Percentiles rank a stretch among this genome's conserved stretches.
phyloP scores from a whole-genome alignment of 73 alveolate genomes.

The Stentor coeruleus region DNA sequence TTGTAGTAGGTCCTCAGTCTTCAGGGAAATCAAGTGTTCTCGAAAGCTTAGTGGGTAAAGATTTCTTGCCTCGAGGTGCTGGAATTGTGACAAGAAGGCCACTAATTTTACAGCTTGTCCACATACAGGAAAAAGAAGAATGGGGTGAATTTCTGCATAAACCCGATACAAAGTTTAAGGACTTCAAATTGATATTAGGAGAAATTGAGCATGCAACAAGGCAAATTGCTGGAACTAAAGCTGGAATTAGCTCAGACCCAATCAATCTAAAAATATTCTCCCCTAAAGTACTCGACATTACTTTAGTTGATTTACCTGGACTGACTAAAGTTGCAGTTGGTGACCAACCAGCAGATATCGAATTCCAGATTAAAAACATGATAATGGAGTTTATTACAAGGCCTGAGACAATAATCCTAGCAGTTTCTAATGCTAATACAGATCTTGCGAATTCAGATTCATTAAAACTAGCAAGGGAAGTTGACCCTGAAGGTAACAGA shows the following conservation, averaged over 20 bases:
- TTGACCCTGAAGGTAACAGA: conserved; percentile 86
- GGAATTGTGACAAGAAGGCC: conserved; percentile 99
- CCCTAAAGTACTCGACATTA: conserved; percentile 83
- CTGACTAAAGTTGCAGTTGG: conserved; percentile 88
- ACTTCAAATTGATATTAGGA: conserved; percentile 62
- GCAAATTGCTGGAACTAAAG: conserved; percentile 64
- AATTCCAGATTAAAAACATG: conserved; percentile 65
- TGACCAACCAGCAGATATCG: conserved; percentile 91
- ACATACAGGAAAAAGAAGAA: conserved; percentile 30
- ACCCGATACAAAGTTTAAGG: conserved; percentile 55
- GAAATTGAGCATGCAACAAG: conserved; percentile 78
- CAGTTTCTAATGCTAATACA: conserved; percentile 88
- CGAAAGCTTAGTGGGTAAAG: conserved; percentile 91
- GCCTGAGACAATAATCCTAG: conserved; percentile 82
- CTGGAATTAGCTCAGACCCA: conserved; percentile 71
- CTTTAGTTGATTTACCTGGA: conserved; percentile 98
- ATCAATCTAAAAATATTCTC: conserved; percentile 74
- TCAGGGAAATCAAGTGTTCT: conserved; percentile 78
- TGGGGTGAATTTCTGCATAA: conserved; percentile 70
- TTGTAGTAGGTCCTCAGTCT: conserved; percentile 72
- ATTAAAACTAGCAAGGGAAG: conserved; percentile 87
- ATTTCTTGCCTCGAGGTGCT: conserved; percentile 91
- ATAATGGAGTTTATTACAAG: conserved; percentile 66
- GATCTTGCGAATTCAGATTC: conserved; percentile 95
- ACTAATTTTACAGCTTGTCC: conserved; percentile 63